Percentiles rank a stretch among this genome's conserved stretches.
phyloP scores from a whole-genome alignment of 495 filamentous ascomycete species.

The Pyrenula aspistea region DNA sequence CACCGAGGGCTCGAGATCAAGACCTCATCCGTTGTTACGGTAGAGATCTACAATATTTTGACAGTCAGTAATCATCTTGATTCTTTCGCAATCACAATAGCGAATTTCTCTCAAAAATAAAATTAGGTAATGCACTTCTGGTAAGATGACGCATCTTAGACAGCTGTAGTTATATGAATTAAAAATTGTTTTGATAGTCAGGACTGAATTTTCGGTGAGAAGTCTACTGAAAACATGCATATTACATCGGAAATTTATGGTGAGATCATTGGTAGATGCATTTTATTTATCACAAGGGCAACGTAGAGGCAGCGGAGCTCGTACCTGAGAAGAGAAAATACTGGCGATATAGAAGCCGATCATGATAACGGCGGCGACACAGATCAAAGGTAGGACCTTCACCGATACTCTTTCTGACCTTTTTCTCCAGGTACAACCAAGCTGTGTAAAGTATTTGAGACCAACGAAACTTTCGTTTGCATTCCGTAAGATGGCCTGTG shows the following conservation, averaged over 20 bases:
- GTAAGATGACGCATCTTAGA: background rate
- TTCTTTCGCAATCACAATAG: background rate
- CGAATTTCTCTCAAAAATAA: background rate
- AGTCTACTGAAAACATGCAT: background rate
- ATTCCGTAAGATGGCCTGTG: slow-evolving; percentile 7
- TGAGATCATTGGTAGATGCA: background rate
- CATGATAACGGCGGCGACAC: background rate
- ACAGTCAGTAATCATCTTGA: background rate
- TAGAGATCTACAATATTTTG: background rate
- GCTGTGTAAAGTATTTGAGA: background rate
- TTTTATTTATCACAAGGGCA: background rate
- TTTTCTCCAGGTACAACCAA: background rate
- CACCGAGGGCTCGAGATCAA: background rate
- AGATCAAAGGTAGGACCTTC: background rate
- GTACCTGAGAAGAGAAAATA: slow-evolving; percentile 8
- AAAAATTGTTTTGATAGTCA: background rate
- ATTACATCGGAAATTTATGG: background rate
- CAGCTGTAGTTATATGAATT: background rate
- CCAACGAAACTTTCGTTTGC: slow-evolving; percentile 1
- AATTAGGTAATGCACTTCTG: background rate
- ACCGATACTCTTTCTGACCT: background rate
- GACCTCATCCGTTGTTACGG: background rate
- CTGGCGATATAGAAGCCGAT: slow-evolving; percentile 3
- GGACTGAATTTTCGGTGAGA: background rate
- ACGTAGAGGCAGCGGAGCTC: background rate